Conservation (phyloP, 495 filamentous ascomycete species). For the Xylaria grammica region DNA sequence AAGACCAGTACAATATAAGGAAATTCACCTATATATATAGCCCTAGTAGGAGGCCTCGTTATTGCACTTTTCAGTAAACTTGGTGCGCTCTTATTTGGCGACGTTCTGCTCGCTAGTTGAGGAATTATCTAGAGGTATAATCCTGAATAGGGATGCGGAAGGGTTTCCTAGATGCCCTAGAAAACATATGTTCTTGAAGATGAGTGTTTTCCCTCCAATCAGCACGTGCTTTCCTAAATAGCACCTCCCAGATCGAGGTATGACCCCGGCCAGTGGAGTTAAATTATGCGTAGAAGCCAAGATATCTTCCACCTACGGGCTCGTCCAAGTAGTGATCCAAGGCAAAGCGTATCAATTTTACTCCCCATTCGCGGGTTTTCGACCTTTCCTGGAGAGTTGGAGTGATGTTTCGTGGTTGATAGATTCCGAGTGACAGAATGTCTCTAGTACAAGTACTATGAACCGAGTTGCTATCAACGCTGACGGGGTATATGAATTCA, state of each 20-base stretch:
- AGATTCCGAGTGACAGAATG: neutral
- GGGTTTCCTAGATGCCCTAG: neutral
- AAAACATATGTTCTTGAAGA: neutral
- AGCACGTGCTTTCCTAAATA: neutral
- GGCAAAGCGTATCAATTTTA: neutral
- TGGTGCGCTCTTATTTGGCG: slow-evolving; percentile 30
- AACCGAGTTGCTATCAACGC: neutral
- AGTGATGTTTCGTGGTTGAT: neutral
- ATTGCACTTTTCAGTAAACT: no score
- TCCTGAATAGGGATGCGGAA: neutral
- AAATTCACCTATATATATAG: slow-evolving; percentile 63
- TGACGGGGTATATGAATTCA: neutral
- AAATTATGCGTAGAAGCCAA: neutral
- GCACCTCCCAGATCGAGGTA: neutral
- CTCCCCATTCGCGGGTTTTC: slow-evolving; percentile 19
- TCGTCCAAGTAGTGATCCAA: neutral
- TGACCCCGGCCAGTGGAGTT: slow-evolving; percentile 16
- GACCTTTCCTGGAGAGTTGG: no score
- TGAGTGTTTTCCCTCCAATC: slow-evolving; percentile 16
- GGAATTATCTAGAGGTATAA: no score
- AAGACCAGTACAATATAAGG: slow-evolving; percentile 64
- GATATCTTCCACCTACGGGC: neutral
- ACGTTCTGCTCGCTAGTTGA: no score
- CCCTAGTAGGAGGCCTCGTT: no score
- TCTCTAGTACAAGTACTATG: neutral